Percentiles rank a stretch among this genome's conserved stretches.
These are phyloP conservation scores for Pleurotus djamor DNA, from an alignment of 768 basidiomycete species.

Conservation along the genomic window DNA sequence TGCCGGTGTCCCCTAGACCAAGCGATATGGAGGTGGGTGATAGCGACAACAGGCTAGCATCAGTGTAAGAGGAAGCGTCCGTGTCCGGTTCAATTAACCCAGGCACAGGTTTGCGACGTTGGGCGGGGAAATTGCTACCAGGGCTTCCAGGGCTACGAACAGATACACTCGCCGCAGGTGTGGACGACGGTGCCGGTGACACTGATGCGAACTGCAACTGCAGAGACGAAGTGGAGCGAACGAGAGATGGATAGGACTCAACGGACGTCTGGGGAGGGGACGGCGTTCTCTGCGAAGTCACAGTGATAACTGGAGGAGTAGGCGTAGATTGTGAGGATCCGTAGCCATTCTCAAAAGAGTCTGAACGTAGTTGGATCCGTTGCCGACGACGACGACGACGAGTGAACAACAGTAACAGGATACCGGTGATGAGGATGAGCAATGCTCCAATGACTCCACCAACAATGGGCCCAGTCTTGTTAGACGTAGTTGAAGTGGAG, in stretches of 20 bases:
- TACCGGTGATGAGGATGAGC: neutral
- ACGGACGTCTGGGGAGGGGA: neutral
- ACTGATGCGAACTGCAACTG: neutral
- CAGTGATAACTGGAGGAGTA: neutral
- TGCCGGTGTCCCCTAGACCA: neutral
- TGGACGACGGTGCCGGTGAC: neutral
- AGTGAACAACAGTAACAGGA: neutral
- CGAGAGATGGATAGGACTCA: neutral
- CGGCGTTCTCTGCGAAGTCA: neutral
- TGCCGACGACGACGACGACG: constrained; percentile 6
- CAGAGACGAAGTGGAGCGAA: neutral
- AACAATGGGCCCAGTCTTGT: neutral
- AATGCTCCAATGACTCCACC: constrained; percentile 8
- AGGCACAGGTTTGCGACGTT: constrained; percentile 2
- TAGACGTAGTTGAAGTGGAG: neutral
- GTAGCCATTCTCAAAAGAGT: neutral
- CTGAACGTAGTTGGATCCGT: neutral
- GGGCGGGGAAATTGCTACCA: neutral
- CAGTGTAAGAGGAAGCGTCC: neutral
- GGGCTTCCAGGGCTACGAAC: neutral
- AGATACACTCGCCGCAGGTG: neutral
- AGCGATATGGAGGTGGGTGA: neutral
- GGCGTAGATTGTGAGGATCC: neutral
- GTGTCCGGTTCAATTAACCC: neutral
- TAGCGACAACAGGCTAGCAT: neutral